phyloP scores from a whole-genome alignment of 1,284 basidiomycete species.

The Laetiporus sulphureus region DNA sequence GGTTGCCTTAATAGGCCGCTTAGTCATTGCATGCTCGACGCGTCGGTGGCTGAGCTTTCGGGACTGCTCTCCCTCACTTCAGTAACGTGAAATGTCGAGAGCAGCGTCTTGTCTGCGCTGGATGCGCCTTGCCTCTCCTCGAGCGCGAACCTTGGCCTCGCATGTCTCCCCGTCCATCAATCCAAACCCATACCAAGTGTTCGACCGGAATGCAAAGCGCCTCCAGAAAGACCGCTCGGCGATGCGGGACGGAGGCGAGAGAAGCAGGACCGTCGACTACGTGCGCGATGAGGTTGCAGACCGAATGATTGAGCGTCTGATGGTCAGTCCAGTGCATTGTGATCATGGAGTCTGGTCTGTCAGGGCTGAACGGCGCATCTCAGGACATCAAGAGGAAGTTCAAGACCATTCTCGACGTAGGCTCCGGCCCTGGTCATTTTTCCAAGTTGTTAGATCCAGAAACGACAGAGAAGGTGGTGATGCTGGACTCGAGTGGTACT shows the following conservation, averaged over 20 bases:
- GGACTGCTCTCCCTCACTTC: too few relatives aligned
- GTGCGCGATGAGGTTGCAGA: slow-evolving; percentile 88
- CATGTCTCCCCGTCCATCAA: slow-evolving; percentile 29
- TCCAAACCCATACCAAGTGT: slow-evolving; percentile 68
- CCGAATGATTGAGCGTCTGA: slow-evolving; percentile 82
- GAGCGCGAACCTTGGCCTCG: slow-evolving; percentile 17
- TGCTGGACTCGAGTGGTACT: slow-evolving; percentile 86
- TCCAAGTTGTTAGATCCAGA: slow-evolving; percentile 75
- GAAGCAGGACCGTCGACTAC: slow-evolving; percentile 85
- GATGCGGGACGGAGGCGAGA: slow-evolving; percentile 43
- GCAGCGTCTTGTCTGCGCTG: neutral
- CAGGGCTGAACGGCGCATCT: neutral
- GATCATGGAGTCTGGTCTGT: neutral
- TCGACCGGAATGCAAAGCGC: slow-evolving; percentile 83
- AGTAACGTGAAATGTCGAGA: too few relatives aligned
- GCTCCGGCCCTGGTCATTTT: slow-evolving; percentile 93
- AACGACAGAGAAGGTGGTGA: slow-evolving; percentile 69
- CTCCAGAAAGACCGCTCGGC: slow-evolving; percentile 80
- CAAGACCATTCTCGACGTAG: slow-evolving; percentile 78
- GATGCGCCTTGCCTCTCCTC: neutral
- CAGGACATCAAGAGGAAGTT: slow-evolving; percentile 92
- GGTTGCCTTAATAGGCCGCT: neutral
- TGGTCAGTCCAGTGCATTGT: slow-evolving; percentile 41
- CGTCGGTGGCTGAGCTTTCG: slow-evolving; percentile 10
- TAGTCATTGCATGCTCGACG: slow-evolving; percentile 12